Percentiles rank a stretch among this genome's conserved stretches.
These are phyloP conservation scores for Abrus precatorius DNA, from an alignment of 306 rosid species.

Conservation along the genomic window DNA sequence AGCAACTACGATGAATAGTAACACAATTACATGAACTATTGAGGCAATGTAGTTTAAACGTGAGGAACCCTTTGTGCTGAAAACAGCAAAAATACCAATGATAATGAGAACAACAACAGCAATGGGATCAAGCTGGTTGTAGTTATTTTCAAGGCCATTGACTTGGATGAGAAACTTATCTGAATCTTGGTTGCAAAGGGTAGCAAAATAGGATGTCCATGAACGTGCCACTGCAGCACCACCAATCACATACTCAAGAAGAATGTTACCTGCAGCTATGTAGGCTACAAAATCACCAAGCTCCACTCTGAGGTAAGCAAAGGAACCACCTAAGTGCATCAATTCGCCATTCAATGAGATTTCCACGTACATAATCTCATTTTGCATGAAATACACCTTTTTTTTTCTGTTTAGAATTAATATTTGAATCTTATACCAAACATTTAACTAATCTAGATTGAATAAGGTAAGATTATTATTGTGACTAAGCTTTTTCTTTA, in stretches of 20 bases:
- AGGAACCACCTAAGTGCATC: constrained; percentile 72
- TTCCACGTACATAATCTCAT: not conserved
- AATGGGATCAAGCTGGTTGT: constrained; percentile 66
- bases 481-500: no score
- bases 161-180: constrained; percentile 65
- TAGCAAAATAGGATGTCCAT: constrained; percentile 92
- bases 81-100: constrained; percentile 51
- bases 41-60: constrained; percentile 78
- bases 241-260: constrained; percentile 71
- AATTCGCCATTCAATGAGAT: not conserved
- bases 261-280: constrained; percentile 84
- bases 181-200: constrained; percentile 69
- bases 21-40: constrained; percentile 57
- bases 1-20: constrained; percentile 71
- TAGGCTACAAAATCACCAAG: constrained; percentile 84
- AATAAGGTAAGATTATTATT: no score
- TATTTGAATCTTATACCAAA: no score
- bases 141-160: constrained; percentile 21
- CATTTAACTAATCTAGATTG: no score
- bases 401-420: no score
- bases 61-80: constrained; percentile 76
- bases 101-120: constrained; percentile 54
- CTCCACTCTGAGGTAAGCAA: constrained; percentile 85
- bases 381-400: no score
- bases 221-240: constrained; percentile 84